phyloP scores from a whole-genome alignment of 176 grass and related monocot genomes.

The Oryza glaberrima region DNA sequence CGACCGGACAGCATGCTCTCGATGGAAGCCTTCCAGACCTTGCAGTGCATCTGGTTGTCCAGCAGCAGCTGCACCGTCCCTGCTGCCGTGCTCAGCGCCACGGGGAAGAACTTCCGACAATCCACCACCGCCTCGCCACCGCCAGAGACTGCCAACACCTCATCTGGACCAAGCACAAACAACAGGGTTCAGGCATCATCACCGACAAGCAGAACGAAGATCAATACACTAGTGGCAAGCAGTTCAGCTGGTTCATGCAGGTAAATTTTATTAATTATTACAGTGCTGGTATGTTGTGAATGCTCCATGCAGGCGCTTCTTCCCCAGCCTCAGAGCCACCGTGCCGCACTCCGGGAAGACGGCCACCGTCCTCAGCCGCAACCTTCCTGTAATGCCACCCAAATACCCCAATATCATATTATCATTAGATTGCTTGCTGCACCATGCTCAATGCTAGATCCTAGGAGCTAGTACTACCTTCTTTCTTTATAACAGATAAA shows the following conservation, averaged over 20 bases:
- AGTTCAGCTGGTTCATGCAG: background rate
- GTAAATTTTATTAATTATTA: background rate
- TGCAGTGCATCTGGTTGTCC: conserved; percentile 69
- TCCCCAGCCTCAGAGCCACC: conserved; percentile 64
- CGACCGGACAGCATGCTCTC: conserved; percentile 51
- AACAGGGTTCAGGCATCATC: background rate
- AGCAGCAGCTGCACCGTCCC: conserved; percentile 70
- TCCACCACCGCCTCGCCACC: conserved; percentile 42
- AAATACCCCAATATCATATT: background rate
- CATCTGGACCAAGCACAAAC: conserved; percentile 54
- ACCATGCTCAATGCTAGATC: conserved; percentile 4
- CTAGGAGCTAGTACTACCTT: background rate
- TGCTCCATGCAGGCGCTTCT: conserved; percentile 65
- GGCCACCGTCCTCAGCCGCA: conserved; percentile 60
- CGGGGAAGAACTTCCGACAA: conserved; percentile 44
- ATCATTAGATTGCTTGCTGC: background rate
- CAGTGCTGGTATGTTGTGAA: conserved; percentile 50
- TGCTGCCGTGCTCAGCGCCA: conserved; percentile 55
- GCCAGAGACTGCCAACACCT: conserved; percentile 41
- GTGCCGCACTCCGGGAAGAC: conserved; percentile 50
- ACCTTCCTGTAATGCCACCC: conserved; percentile 55
- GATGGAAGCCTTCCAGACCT: conserved; percentile 76
- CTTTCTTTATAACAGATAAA: background rate
- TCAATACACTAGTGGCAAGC: background rate
- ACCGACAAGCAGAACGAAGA: background rate